Evolutionary conservation across 805 yeast species (phyloP), one percentile per base, ranked within the genome.

Genomic region (Candida boidinii): DNA sequence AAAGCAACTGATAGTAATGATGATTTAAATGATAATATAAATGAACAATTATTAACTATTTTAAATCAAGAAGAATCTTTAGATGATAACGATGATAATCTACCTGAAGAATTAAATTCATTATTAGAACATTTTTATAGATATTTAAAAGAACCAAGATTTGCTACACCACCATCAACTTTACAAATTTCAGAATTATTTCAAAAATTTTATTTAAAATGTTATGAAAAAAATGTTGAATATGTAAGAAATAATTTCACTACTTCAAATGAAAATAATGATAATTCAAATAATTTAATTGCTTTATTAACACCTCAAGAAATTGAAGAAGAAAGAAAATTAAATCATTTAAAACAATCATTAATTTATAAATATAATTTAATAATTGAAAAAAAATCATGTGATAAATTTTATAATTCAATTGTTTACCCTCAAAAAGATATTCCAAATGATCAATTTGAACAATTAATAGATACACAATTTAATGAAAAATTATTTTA

Each of bases 121-220:
- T 39, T 39, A 17, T 43, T 56, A 29, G 56, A 54, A 24, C 36
- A 29, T 2, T 58, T 57, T 26, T 37, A 51, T 17, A 48, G 45
- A 29, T 58, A 47, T 26, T 44, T 58, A 17, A 52, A 56, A 30
- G 57, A 53, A 31, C 64, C 64, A 3, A 42, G 54, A 24, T 58
- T 58, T 39, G 46, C 53, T n/a, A 48, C 51, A 31, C 60, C 63
- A 0, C 42, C 57, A 28, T 58, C 60, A 10, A 45, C 53, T 26
- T 49, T 46, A 35, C 62, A 58, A 35, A 51, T 58, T 19, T 53
- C 60, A 1, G 56, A 51, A 19, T 37, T 58, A 17, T 58, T 57
- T 31, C 61, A 57, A 27, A 43, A 44, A n/a, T 57, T 58, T 28
- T 58, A 53, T 30, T 31, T 41, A 13, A 47, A 49, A 8, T 58